phyloP scores from a whole-genome alignment of 1,284 basidiomycete genomes.

The Coniferiporia sulphurascens region DNA sequence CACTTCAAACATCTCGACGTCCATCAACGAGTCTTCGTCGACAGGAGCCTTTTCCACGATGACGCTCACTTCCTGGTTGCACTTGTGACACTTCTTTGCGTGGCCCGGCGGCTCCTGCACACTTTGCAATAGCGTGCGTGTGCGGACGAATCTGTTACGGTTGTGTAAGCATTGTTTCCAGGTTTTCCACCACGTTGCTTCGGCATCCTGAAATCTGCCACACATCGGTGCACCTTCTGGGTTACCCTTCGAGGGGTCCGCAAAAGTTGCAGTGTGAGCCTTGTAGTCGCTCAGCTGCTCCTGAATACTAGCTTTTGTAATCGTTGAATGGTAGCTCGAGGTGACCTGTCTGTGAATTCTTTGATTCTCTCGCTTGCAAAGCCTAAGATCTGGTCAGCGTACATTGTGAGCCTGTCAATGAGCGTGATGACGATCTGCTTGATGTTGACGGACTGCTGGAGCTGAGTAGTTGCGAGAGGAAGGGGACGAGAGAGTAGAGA shows the following conservation, averaged over 20 bases:
- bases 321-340: too few species aligned
- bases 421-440: conserved; percentile 94
- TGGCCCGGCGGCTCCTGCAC: too few species aligned
- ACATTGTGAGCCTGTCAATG: conserved; percentile 94
- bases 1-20: conserved; percentile 48
- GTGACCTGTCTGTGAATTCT: too few species aligned
- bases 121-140: too few species aligned
- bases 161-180: too few species aligned
- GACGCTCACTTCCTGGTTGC: conserved; percentile 26
- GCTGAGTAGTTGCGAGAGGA: conserved; percentile 91
- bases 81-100: conserved; percentile 33
- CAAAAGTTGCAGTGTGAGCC: too few species aligned
- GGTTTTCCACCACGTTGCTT: too few species aligned
- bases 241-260: background rate
- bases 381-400: conserved; percentile 88
- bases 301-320: conserved; percentile 81
- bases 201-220: conserved; percentile 48
- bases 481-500: conserved; percentile 87
- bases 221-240: conserved; percentile 21
- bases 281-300: conserved; percentile 84
- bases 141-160: too few species aligned
- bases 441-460: conserved; percentile 87
- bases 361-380: conserved; percentile 85
- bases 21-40: conserved; percentile 39
- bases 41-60: conserved; percentile 23